Evolutionary conservation across 176 grass and related monocot genomes (phyloP).

Genomic region (Oryza rufipogon): DNA sequence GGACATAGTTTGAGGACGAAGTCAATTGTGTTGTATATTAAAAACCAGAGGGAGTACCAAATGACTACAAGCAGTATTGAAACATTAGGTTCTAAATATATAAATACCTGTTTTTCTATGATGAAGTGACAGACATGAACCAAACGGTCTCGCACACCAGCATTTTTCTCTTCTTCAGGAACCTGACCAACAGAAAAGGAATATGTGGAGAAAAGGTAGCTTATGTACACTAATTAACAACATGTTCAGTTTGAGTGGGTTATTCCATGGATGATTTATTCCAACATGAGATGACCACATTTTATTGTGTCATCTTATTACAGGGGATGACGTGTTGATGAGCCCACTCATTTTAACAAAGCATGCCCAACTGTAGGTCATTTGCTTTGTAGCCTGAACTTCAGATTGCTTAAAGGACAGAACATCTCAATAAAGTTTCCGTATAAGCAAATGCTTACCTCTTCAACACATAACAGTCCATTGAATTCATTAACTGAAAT

Average conservation of each 20-base stretch:
- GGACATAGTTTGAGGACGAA: too few species aligned
- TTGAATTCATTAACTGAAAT: slow-evolving; percentile 53
- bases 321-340: slow-evolving; percentile 3
- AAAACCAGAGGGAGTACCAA: not conserved
- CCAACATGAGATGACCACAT: not conserved
- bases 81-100: slow-evolving; percentile 15
- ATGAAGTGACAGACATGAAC: slow-evolving; percentile 72
- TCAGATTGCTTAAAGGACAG: not conserved
- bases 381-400: slow-evolving; percentile 3
- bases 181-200: slow-evolving; percentile 44
- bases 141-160: slow-evolving; percentile 53
- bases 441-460: slow-evolving; percentile 39
- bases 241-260: not conserved
- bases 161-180: slow-evolving; percentile 64
- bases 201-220: not conserved
- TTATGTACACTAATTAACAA: not conserved
- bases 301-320: not conserved
- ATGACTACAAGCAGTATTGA: slow-evolving; percentile 4
- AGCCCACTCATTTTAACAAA: not conserved
- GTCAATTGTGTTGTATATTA: too few species aligned
- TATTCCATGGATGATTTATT: not conserved
- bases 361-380: not conserved
- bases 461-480: slow-evolving; percentile 58
- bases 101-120: slow-evolving; percentile 50
- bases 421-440: slow-evolving; percentile 7